Percentiles rank a stretch among this genome's conserved stretches.
phyloP scores from a whole-genome alignment of 257 asterid genomes.

The Gentiana dahurica region DNA sequence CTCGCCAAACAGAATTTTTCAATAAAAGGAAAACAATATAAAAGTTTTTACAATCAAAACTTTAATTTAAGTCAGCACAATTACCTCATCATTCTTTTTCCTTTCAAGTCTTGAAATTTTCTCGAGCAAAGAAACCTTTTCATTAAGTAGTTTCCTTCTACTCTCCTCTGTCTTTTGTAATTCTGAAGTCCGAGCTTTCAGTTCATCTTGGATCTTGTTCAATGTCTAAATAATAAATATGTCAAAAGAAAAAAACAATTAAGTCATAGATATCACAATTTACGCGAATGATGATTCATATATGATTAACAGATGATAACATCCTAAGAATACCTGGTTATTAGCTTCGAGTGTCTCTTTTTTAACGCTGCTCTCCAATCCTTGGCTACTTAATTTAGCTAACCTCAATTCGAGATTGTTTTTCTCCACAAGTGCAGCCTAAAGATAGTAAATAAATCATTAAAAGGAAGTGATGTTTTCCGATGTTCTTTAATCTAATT shows the following conservation, averaged over 20 bases:
- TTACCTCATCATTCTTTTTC: conserved; percentile 56
- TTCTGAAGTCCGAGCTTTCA: conserved; percentile 58
- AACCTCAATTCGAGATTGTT: conserved; percentile 52
- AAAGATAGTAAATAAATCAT: conserved; percentile 15
- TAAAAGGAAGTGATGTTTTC: conserved; percentile 15
- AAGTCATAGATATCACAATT: neutral
- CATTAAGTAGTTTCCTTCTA: conserved; percentile 55
- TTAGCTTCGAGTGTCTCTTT: conserved; percentile 65
- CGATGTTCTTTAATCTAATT: neutral
- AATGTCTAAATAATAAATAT: conserved; percentile 35
- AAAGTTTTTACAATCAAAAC: conserved; percentile 7
- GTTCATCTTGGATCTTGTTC: conserved; percentile 68
- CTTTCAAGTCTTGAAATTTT: conserved; percentile 54
- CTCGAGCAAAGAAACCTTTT: conserved; percentile 61
- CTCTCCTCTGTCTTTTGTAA: conserved; percentile 65
- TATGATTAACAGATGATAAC: neutral
- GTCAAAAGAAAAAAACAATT: too few relatives aligned
- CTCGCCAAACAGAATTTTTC: conserved; percentile 8
- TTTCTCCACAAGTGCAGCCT: conserved; percentile 73
- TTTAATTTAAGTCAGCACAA: neutral
- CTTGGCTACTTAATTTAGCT: conserved; percentile 52
- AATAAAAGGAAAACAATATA: conserved; percentile 7
- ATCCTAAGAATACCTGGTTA: conserved; percentile 47
- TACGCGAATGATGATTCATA: neutral
- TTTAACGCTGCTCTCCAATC: conserved; percentile 54